Percentiles rank a stretch among this genome's conserved stretches.
phyloP scores from a whole-genome alignment of 2,329 filamentous ascomycete species.

The Diplodia scrobiculata region DNA sequence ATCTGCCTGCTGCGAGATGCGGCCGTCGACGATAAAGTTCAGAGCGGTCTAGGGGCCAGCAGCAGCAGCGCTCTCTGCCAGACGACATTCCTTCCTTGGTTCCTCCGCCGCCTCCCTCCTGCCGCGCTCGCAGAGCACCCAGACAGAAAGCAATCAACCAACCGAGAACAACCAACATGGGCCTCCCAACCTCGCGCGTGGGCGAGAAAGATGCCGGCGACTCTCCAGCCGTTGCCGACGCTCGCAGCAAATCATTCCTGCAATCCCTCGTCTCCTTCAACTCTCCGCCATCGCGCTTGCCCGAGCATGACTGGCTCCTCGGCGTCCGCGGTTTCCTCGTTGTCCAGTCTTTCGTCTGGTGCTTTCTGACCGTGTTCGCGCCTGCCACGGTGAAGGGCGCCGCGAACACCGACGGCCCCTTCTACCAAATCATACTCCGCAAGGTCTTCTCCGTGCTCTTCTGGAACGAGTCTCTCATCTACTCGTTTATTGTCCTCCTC shows the following conservation, averaged over 20 bases:
- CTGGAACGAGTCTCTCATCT: conserved; percentile 52
- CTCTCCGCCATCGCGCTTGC: conserved; percentile 28
- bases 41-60: neutral
- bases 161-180: conserved; percentile 6
- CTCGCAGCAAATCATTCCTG: neutral
- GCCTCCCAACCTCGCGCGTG: conserved; percentile 13
- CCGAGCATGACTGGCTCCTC: conserved; percentile 42
- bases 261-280: conserved; percentile 23
- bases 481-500: conserved; percentile 51
- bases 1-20: conserved; percentile 15
- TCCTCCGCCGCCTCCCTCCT: conserved; percentile 1
- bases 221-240: conserved; percentile 2
- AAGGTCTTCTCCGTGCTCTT: conserved; percentile 51
- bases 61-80: conserved; percentile 9
- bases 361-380: conserved; percentile 51
- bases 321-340: conserved; percentile 52
- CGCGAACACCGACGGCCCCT: conserved; percentile 42
- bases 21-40: conserved; percentile 13
- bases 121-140: neutral
- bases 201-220: conserved; percentile 7
- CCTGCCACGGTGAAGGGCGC: conserved; percentile 45
- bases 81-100: neutral
- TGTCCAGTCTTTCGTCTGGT: conserved; percentile 49
- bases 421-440: conserved; percentile 48
- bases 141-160: conserved; percentile 21